A percentile compares a stretch with the other conserved stretches of the same genome.
Evolutionary conservation across 164 flowering plant species (phyloP).

Genomic region (Liriodendron chinense): DNA sequence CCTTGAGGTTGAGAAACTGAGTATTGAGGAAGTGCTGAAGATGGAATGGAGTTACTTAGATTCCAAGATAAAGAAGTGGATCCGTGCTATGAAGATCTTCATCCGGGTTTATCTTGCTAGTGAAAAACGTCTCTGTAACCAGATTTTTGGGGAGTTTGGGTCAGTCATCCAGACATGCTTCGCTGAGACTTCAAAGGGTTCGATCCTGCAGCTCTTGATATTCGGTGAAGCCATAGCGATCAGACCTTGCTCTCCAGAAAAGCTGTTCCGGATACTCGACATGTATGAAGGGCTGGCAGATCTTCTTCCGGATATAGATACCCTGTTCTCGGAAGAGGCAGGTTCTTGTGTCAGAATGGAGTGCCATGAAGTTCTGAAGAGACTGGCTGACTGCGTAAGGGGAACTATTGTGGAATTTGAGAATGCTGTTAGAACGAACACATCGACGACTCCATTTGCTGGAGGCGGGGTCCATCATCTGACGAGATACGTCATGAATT

Average conservation of each 20-base stretch:
- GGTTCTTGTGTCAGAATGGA: slow-evolving; percentile 48
- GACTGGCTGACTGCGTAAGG: slow-evolving; percentile 60
- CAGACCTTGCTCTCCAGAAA: slow-evolving; percentile 68
- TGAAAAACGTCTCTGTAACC: slow-evolving; percentile 64
- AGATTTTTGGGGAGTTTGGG: slow-evolving; percentile 53
- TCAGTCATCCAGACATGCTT: slow-evolving; percentile 42
- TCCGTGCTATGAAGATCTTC: slow-evolving; percentile 58
- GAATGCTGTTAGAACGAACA: slow-evolving; percentile 53
- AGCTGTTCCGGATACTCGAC: slow-evolving; percentile 60
- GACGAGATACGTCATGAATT: slow-evolving; percentile 84
- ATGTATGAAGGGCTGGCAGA: slow-evolving; percentile 72
- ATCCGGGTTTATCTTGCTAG: slow-evolving; percentile 65
- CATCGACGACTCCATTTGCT: slow-evolving; percentile 51
- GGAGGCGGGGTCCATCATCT: slow-evolving; percentile 81
- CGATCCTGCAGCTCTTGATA: slow-evolving; percentile 64
- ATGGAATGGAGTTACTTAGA: slow-evolving; percentile 69
- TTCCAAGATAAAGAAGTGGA: slow-evolving; percentile 69
- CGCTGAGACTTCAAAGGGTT: slow-evolving; percentile 54
- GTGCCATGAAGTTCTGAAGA: slow-evolving; percentile 45
- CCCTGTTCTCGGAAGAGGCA: slow-evolving; percentile 44
- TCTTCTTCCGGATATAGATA: slow-evolving; percentile 61
- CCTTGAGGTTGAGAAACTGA: slow-evolving; percentile 72
- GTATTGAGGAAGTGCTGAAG: slow-evolving; percentile 75
- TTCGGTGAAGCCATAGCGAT: slow-evolving; percentile 75
- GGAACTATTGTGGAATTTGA: slow-evolving; percentile 59